phyloP scores from a whole-genome alignment of 148 eudicot species.

The Chenopodium album region DNA sequence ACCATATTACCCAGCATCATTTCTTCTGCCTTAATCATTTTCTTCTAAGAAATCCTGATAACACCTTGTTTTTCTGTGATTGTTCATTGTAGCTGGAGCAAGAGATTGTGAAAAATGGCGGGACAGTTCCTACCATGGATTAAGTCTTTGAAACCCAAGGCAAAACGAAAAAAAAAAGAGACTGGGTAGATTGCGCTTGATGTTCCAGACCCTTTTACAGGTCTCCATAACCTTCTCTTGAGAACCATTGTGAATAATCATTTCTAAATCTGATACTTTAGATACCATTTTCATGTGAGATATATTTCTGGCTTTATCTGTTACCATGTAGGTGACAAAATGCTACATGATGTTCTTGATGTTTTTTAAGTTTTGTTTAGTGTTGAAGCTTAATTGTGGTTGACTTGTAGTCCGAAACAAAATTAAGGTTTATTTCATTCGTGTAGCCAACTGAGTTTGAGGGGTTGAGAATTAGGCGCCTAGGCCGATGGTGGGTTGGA shows the following conservation, averaged over 20 bases:
- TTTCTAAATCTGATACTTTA: conserved; percentile 1
- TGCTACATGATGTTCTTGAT: neutral
- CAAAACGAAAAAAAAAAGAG: neutral
- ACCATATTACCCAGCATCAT: neutral
- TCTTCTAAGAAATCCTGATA: neutral
- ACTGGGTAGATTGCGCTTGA: neutral
- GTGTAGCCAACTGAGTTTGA: too few relatives aligned
- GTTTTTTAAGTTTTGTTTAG: neutral
- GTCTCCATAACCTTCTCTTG: neutral
- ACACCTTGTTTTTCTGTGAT: neutral
- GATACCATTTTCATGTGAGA: conserved; percentile 13
- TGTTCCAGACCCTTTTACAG: neutral
- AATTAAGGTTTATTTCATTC: too few relatives aligned
- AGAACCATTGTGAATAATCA: conserved; percentile 26
- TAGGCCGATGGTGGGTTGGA: too few relatives aligned
- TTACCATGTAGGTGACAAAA: conserved; percentile 6
- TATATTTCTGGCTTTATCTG: neutral
- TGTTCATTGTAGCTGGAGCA: conserved; percentile 39
- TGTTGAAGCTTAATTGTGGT: neutral
- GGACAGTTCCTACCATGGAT: conserved; percentile 29
- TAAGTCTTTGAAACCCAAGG: neutral
- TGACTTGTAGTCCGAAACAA: neutral
- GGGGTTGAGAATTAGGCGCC: too few relatives aligned
- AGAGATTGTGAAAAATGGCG: conserved; percentile 42
- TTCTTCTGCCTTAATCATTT: neutral